Evolutionary conservation across 495 filamentous ascomycete genomes (phyloP).

Genomic region (Thozetella sp.): DNA sequence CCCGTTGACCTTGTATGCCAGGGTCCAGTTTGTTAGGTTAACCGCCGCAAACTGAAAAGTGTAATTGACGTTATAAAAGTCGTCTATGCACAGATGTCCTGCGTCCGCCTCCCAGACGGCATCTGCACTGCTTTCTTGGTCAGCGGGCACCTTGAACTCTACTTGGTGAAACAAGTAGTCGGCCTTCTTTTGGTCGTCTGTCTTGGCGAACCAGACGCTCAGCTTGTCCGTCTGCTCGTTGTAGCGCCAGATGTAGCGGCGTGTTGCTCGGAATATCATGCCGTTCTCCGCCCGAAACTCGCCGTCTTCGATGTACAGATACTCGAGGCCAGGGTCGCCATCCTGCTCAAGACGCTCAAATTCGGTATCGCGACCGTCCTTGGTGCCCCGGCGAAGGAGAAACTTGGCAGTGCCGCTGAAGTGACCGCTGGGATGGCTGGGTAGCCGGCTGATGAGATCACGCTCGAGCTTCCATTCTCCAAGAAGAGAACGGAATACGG

Average conservation of each 20-base stretch:
- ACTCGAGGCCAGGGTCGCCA: conserved; percentile 55
- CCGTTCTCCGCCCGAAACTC: conserved; percentile 52
- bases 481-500: conserved; percentile 73
- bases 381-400: conserved; percentile 54
- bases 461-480: conserved; percentile 69
- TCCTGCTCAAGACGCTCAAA: conserved; percentile 15
- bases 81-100: conserved; percentile 63
- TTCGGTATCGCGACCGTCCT: conserved; percentile 42
- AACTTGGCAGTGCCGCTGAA: conserved; percentile 66
- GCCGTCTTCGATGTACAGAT: conserved; percentile 68
- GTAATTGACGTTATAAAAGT: conserved; percentile 66
- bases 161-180: conserved; percentile 71
- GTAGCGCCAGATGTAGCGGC: conserved; percentile 62
- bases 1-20: conserved; percentile 63
- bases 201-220: conserved; percentile 69
- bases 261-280: conserved; percentile 47
- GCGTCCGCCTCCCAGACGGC: conserved; percentile 57
- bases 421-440: conserved; percentile 58
- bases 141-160: conserved; percentile 31
- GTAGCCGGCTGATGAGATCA: conserved; percentile 41
- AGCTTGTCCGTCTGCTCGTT: conserved; percentile 51
- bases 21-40: conserved; percentile 52
- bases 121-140: conserved; percentile 9
- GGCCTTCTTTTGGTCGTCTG: conserved; percentile 52
- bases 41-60: conserved; percentile 59